Conservation (phyloP, 2,329 filamentous ascomycete genomes). For the Alternaria ventricosa region DNA sequence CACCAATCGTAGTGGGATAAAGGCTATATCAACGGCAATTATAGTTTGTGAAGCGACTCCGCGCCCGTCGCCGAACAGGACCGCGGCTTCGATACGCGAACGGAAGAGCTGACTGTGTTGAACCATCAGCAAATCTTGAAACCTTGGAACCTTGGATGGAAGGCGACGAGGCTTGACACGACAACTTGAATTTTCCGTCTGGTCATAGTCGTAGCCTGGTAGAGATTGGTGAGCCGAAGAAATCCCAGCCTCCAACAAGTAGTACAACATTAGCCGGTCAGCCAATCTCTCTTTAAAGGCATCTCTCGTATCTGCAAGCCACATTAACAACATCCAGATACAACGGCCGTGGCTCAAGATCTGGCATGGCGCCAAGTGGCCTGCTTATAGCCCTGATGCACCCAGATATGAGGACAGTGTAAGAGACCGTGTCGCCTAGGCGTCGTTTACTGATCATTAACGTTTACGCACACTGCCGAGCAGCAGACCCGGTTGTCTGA, state of each 20-base stretch:
- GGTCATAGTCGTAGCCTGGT: background rate
- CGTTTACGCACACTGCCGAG: background rate
- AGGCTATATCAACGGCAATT: conserved; percentile 1
- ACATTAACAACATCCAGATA: background rate
- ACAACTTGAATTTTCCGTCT: background rate
- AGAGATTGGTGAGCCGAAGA: background rate
- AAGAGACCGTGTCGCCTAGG: background rate
- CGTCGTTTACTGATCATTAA: background rate
- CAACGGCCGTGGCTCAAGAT: background rate
- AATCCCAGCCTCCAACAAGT: background rate
- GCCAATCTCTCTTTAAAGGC: conserved; percentile 3
- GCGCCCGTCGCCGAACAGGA: background rate
- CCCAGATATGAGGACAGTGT: background rate
- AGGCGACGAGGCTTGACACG: background rate
- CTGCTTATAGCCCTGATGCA: conserved; percentile 1
- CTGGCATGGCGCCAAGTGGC: background rate
- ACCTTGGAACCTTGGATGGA: background rate
- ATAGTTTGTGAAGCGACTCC: background rate
- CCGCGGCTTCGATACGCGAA: conserved; percentile 4
- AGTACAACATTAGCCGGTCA: conserved; percentile 23
- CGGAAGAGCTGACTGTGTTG: conserved; percentile 5
- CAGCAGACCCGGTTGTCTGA: background rate
- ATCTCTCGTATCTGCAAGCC: conserved; percentile 10
- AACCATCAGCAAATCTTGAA: background rate
- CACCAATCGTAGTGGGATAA: background rate